Evolutionary conservation across 192 early-diverging fungal species (phyloP).

Genomic region (Lunasporangiospora selenospora): DNA sequence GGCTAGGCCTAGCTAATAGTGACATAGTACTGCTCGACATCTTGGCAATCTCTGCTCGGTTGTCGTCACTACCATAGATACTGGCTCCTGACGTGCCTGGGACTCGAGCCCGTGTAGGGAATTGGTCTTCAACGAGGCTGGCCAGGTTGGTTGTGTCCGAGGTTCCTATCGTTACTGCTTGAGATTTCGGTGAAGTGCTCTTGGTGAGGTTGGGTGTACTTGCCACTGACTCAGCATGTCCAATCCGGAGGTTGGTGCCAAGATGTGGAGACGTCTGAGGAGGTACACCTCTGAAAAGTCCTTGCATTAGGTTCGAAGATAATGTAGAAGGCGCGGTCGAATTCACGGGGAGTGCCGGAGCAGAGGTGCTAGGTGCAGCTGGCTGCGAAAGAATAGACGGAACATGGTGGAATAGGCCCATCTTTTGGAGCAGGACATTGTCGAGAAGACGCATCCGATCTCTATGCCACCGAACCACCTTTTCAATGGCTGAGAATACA

Average conservation of each 20-base stretch:
- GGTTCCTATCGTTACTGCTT: neutral
- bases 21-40: slow-evolving; percentile 10
- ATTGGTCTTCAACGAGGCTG: slow-evolving; percentile 43
- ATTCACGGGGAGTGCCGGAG: slow-evolving; percentile 1
- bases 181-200: slow-evolving; percentile 27
- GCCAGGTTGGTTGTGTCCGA: slow-evolving; percentile 27
- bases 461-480: slow-evolving; percentile 54
- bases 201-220: slow-evolving; percentile 20
- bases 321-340: neutral
- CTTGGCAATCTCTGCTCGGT: slow-evolving; percentile 16
- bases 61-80: slow-evolving; percentile 24
- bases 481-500: slow-evolving; percentile 50
- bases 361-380: neutral
- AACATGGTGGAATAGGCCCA: slow-evolving; percentile 68
- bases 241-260: slow-evolving; percentile 20
- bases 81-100: slow-evolving; percentile 16
- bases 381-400: slow-evolving; percentile 22
- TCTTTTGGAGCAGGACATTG: slow-evolving; percentile 65
- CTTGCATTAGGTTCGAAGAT: neutral
- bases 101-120: slow-evolving; percentile 28
- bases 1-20: slow-evolving; percentile 13
- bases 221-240: slow-evolving; percentile 2
- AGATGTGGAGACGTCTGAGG: slow-evolving; percentile 33
- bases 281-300: slow-evolving; percentile 6
- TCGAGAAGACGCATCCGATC: slow-evolving; percentile 53